Evolutionary conservation across 108 stramenopile genomes (phyloP).

Genomic region (Skeletonema costatum): DNA sequence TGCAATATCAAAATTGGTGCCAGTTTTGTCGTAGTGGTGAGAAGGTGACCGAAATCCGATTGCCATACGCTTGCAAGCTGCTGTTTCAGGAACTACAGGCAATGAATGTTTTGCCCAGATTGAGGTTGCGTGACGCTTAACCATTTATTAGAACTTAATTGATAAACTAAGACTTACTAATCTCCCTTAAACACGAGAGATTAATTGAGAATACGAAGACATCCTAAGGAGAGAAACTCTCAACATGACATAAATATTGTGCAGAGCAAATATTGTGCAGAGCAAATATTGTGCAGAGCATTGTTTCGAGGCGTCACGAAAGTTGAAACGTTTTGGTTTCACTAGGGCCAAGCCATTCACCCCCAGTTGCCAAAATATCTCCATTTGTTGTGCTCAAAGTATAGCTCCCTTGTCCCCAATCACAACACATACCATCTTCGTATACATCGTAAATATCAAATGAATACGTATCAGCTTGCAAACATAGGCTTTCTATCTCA

Average conservation of each 20-base stretch:
- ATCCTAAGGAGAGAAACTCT: background rate
- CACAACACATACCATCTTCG: conserved; percentile 10
- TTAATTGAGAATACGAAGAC: too few relatives aligned
- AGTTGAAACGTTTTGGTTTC: conserved; percentile 9
- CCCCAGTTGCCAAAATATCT: conserved; percentile 9
- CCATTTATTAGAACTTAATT: background rate
- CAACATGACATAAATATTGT: background rate
- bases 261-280: too few relatives aligned
- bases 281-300: background rate
- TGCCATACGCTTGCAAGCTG: conserved; percentile 99
- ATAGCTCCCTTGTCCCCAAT: conserved; percentile 1
- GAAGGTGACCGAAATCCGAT: conserved; percentile 87
- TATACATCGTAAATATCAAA: conserved; percentile 26
- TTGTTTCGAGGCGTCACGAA: background rate
- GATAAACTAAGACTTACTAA: background rate
- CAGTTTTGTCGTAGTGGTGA: conserved; percentile 95
- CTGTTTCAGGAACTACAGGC: conserved; percentile 98
- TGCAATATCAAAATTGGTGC: conserved; percentile 97
- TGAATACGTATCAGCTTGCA: conserved; percentile 8
- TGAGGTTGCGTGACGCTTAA: conserved; percentile 81
- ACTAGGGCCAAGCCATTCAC: conserved; percentile 10
- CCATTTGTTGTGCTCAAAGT: background rate
- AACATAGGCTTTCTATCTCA: conserved; percentile 2
- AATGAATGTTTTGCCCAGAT: conserved; percentile 91
- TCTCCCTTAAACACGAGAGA: background rate